A percentile compares a stretch with the other conserved stretches of the same genome.
Conservation (phyloP, 768 basidiomycete genomes). For the Russula griseocarnosa region DNA sequence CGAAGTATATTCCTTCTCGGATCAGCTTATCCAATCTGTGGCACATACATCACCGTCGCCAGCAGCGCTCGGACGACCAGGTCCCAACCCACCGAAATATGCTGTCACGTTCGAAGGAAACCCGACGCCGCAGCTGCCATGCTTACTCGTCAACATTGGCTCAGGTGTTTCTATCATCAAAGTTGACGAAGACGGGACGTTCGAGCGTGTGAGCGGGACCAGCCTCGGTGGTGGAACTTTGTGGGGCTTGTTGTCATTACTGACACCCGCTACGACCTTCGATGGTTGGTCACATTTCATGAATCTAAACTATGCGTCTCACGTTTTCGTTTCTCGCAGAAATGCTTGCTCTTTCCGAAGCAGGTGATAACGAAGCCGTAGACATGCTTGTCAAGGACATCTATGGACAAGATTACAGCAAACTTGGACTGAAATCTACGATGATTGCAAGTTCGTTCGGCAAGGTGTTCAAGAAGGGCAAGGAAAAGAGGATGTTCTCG, state of each 20-base stretch:
- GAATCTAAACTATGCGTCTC: slow-evolving; percentile 11
- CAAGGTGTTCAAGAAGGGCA: slow-evolving; percentile 92
- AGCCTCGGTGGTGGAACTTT: slow-evolving; percentile 95
- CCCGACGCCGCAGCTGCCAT: slow-evolving; percentile 87
- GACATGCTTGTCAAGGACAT: slow-evolving; percentile 99
- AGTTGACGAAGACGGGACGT: slow-evolving; percentile 91
- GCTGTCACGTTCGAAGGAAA: slow-evolving; percentile 82
- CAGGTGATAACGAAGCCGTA: slow-evolving; percentile 88
- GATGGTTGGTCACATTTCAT: slow-evolving; percentile 68
- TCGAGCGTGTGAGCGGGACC: slow-evolving; percentile 95
- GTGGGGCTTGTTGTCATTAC: slow-evolving; percentile 90
- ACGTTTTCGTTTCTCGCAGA: slow-evolving; percentile 47
- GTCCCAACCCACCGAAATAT: slow-evolving; percentile 85
- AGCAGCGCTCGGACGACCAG: slow-evolving; percentile 67
- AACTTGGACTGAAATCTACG: slow-evolving; percentile 93
- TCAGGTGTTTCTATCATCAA: slow-evolving; percentile 97
- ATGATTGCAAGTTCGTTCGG: slow-evolving; percentile 98
- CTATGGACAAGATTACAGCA: slow-evolving; percentile 95
- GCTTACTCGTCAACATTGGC: slow-evolving; percentile 95
- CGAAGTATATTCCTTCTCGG: slow-evolving; percentile 98
- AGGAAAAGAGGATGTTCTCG: slow-evolving; percentile 71
- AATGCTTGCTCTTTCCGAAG: slow-evolving; percentile 91
- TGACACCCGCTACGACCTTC: slow-evolving; percentile 93
- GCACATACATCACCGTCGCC: slow-evolving; percentile 37
- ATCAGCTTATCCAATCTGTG: slow-evolving; percentile 81